A percentile compares a stretch with the other conserved stretches of the same genome.
These are phyloP conservation scores for Hyaloscypha variabilis DNA, from an alignment of 495 filamentous ascomycete species.

Conservation along the genomic window DNA sequence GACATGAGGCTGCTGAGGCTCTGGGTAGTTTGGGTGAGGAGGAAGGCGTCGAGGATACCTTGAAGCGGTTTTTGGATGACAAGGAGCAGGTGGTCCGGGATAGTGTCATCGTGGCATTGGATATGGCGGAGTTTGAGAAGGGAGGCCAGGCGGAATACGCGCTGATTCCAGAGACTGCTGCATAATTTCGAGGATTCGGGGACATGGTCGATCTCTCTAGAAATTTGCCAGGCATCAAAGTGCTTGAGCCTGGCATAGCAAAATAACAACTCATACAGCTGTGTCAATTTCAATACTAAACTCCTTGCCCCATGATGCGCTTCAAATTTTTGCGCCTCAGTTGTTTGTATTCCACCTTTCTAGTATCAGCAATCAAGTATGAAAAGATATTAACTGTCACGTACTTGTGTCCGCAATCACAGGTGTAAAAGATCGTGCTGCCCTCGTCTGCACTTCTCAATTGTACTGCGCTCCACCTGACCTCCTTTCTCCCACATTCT, in stretches of 20 bases:
- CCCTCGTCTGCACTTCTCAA: slow-evolving; percentile 94
- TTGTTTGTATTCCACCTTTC: slow-evolving; percentile 65
- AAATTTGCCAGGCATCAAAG: slow-evolving; percentile 32
- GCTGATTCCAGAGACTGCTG: slow-evolving; percentile 65
- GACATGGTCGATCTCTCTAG: neutral
- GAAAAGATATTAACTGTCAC: slow-evolving; percentile 31
- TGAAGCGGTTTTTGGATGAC: slow-evolving; percentile 86
- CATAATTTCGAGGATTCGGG: slow-evolving; percentile 16
- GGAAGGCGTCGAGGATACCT: slow-evolving; percentile 83
- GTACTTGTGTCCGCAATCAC: slow-evolving; percentile 84
- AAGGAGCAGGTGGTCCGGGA: slow-evolving; percentile 92
- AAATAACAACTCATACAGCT: neutral
- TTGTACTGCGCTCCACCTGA: slow-evolving; percentile 84
- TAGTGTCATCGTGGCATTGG: slow-evolving; percentile 90
- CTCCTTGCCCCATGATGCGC: neutral
- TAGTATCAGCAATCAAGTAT: slow-evolving; percentile 35
- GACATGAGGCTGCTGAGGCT: slow-evolving; percentile 96
- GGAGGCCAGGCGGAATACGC: slow-evolving; percentile 89
- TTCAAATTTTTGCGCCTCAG: slow-evolving; percentile 30
- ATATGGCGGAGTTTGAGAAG: slow-evolving; percentile 98
- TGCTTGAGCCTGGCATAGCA: slow-evolving; percentile 31
- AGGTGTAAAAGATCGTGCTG: slow-evolving; percentile 84
- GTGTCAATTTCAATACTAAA: neutral
- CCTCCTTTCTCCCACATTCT: slow-evolving; percentile 79
- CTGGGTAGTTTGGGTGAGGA: slow-evolving; percentile 95